A percentile compares a stretch with the other conserved stretches of the same genome.
phyloP scores from a whole-genome alignment of 495 filamentous ascomycete species.

The Neurospora sp. region DNA sequence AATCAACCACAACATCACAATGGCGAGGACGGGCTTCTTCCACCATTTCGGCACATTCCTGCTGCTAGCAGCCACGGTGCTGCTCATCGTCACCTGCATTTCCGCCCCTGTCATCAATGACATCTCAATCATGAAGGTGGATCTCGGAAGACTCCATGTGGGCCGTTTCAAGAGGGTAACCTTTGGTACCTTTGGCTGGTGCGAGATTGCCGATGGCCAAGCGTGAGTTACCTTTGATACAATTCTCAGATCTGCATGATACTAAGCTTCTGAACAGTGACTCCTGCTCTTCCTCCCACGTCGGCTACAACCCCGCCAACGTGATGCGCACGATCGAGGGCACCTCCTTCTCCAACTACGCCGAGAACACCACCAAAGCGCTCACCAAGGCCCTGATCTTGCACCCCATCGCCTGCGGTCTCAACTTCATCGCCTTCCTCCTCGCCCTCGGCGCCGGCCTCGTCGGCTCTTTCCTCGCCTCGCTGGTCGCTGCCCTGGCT shows the following conservation, averaged over 20 bases:
- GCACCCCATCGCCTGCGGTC: conserved; percentile 47
- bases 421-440: conserved; percentile 51
- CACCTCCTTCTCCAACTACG: conserved; percentile 27
- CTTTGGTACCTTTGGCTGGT: conserved; percentile 52
- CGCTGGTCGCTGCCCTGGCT: conserved; percentile 37
- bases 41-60: conserved; percentile 52
- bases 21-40: conserved; percentile 40
- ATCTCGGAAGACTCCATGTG: conserved; percentile 22
- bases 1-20: conserved; percentile 11
- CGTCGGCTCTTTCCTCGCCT: conserved; percentile 41
- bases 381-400: conserved; percentile 50
- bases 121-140: conserved; percentile 42
- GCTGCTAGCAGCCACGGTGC: conserved; percentile 41
- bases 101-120: conserved; percentile 45
- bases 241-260: neutral
- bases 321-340: conserved; percentile 29
- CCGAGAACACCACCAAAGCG: conserved; percentile 30
- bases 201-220: conserved; percentile 19
- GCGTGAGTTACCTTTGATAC: conserved; percentile 16
- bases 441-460: conserved; percentile 43
- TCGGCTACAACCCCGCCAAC: conserved; percentile 44
- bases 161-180: conserved; percentile 24
- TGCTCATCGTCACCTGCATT: conserved; percentile 50
- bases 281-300: conserved; percentile 30
- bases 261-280: conserved; percentile 21